Percentiles rank a stretch among this genome's conserved stretches.
These are phyloP conservation scores for Hyphodiscus hymeniophilus DNA, from an alignment of 495 filamentous ascomycete species.

Conservation along the genomic window DNA sequence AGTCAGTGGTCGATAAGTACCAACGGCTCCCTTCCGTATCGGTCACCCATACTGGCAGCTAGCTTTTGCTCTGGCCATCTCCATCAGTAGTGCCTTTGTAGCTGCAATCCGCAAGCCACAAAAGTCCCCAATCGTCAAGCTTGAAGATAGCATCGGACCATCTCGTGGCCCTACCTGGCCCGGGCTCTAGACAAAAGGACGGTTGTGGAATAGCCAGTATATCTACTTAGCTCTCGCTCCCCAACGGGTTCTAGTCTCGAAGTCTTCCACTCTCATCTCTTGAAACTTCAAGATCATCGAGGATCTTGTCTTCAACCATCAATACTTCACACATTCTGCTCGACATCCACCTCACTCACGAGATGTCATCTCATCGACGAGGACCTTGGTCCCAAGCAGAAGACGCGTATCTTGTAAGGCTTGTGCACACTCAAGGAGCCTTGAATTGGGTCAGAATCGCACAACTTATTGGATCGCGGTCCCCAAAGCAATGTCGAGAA, in stretches of 20 bases:
- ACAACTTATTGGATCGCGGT: slow-evolving; percentile 62
- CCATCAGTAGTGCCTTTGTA: not conserved
- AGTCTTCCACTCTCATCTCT: not conserved
- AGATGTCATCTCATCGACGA: slow-evolving; percentile 56
- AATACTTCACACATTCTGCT: not conserved
- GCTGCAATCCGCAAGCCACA: not conserved
- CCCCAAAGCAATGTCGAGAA: slow-evolving; percentile 94
- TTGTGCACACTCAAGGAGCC: slow-evolving; percentile 70
- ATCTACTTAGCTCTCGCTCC: not conserved
- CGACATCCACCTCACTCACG: not conserved
- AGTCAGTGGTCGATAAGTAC: not conserved
- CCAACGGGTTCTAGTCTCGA: slow-evolving; percentile 7
- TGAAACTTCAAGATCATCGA: not conserved
- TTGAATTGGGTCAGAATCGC: slow-evolving; percentile 93
- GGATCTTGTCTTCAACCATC: not conserved
- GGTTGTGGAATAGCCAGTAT: not conserved
- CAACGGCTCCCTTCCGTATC: too few species aligned
- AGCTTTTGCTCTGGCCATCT: not conserved
- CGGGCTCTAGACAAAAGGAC: not conserved
- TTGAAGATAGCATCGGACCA: not conserved
- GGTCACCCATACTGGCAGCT: not conserved
- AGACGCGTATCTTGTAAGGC: slow-evolving; percentile 60
- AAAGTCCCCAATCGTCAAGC: not conserved
- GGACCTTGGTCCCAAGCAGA: slow-evolving; percentile 87
- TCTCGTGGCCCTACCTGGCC: not conserved